Evolutionary conservation across 352 stramenopile genomes (phyloP), one percentile per base, ranked within the genome.

Genomic region (Phytophthora sp.): DNA sequence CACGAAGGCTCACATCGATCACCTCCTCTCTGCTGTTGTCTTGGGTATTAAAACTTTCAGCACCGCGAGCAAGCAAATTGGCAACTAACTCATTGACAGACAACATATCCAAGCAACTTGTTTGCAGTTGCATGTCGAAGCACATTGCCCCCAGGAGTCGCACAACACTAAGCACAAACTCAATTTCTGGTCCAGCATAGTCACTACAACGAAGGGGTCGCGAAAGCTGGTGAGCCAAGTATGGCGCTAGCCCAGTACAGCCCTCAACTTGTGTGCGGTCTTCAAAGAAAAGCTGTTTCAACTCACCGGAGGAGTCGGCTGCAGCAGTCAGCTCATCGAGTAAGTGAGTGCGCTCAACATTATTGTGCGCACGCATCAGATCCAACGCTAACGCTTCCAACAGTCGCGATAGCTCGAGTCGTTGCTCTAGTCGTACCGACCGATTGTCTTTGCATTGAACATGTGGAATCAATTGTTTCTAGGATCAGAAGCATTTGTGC

Each of bases 221-320:
- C 9, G 62, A 49, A 43, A 87, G 55, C 18, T 87, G 73, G 5
- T 65, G 42, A 7, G 73, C 35, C 4, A 85, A 46, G 21, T 76
- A 71, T 1, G 39, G 44, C 11, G 52, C 39, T 12, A 89, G 54
- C 30, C 77, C 76, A 13, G 46, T 60, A 38, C 26, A 59, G n/a
- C 48, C 54, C 17, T 62, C 30, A 5, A 75, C 17, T 13, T 66
- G 67, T 32, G 67, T 81, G 11, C 73, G 71, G 54, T 89, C 66
- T 46, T 74, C 62, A 20, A 91, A 88, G 62, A 86, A 83, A 31
- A 87, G 71, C 13, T 63, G 54, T 53, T 79, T 70, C 9, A 89
- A 60, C n/a, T 54, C 34, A 4, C 53, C 32, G 10, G 69, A 79
- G 50, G 69, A 62, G 17, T 51, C 62, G 3, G 60, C 61, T 7